These are phyloP conservation scores for Pseudopyricularia cyperi DNA, from an alignment of 2,329 filamentous ascomycete genomes.

Conservation along the genomic window DNA sequence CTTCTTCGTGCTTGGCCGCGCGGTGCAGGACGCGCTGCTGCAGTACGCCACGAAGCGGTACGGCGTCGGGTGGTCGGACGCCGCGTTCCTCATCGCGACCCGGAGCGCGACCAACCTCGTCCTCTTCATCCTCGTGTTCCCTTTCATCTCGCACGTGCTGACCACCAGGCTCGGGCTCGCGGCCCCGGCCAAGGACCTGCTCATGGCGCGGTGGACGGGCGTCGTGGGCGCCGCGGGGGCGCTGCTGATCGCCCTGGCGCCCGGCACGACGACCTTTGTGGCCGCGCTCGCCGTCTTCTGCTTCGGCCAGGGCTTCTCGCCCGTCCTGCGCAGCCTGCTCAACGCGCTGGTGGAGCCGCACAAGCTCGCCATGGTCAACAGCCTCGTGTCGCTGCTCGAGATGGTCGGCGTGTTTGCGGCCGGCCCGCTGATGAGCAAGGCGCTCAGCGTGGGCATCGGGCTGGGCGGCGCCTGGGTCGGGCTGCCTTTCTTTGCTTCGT, in stretches of 20 bases:
- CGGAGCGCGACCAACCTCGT: slow-evolving; percentile 22
- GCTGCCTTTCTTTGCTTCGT: slow-evolving; percentile 31
- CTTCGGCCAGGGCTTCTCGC: slow-evolving; percentile 28
- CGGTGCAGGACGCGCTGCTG: slow-evolving; percentile 24
- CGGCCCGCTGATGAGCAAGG: slow-evolving; percentile 29
- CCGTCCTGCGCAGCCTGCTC: slow-evolving; percentile 34
- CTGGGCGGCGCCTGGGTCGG: slow-evolving; percentile 34
- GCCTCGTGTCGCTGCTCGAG: slow-evolving; percentile 35
- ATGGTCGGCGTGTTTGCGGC: slow-evolving; percentile 31
- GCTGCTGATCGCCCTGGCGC: slow-evolving; percentile 23
- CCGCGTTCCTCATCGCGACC: slow-evolving; percentile 26
- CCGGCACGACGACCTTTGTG: slow-evolving; percentile 18
- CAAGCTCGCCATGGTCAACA: slow-evolving; percentile 40
- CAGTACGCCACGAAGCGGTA: slow-evolving; percentile 42
- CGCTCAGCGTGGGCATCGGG: slow-evolving; percentile 31
- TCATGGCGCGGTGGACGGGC: slow-evolving; percentile 22
- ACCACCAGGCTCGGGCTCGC: slow-evolving; percentile 11
- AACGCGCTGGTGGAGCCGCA: slow-evolving; percentile 39
- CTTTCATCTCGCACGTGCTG: slow-evolving; percentile 13
- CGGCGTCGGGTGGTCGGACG: slow-evolving; percentile 30
- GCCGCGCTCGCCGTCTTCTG: slow-evolving; percentile 30
- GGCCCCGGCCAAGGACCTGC: slow-evolving; percentile 24
- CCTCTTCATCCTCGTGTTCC: slow-evolving; percentile 24
- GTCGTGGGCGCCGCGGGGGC: slow-evolving; percentile 18
- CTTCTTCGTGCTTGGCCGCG: slow-evolving; percentile 18